A percentile compares a stretch with the other conserved stretches of the same genome.
phyloP scores from a whole-genome alignment of 192 early-diverging fungal species.

The Gorgonomyces haynaldii region DNA sequence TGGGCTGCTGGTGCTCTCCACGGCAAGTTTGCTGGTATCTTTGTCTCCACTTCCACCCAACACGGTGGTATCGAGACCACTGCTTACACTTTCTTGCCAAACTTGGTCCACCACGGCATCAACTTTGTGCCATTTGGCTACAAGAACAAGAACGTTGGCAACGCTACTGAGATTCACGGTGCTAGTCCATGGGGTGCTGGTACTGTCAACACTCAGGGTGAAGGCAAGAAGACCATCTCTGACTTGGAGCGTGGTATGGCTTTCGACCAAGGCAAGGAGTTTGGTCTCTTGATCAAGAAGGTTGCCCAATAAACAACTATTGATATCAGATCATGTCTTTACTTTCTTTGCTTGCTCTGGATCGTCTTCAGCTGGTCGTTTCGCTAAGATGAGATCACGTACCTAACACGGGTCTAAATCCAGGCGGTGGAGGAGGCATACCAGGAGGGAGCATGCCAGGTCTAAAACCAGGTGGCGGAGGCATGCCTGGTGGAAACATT shows the following conservation, averaged over 20 bases:
- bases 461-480: constrained; percentile 2
- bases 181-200: constrained; percentile 59
- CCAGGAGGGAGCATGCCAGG: constrained; percentile 12
- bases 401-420: too few relatives aligned
- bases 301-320: too few relatives aligned
- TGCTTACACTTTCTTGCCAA: constrained; percentile 49
- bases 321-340: too few relatives aligned
- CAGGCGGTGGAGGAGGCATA: constrained; percentile 13
- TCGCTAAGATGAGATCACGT: too few relatives aligned
- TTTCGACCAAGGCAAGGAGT: constrained; percentile 20
- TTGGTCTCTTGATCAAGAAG: constrained; percentile 22
- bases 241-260: constrained; percentile 54
- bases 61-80: constrained; percentile 76
- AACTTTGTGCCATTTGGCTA: constrained; percentile 65
- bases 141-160: constrained; percentile 14
- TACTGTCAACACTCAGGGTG: constrained; percentile 47
- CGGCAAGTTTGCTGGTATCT: constrained; percentile 62
- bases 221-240: constrained; percentile 49
- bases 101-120: constrained; percentile 69
- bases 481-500: constrained; percentile 11
- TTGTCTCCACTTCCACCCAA: constrained; percentile 63
- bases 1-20: constrained; percentile 43
- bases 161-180: constrained; percentile 54
- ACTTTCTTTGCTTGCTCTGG: too few relatives aligned
- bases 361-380: too few relatives aligned